Conservation (phyloP, 2,329 filamentous ascomycete species). For the Trichophyton mentagrophytes region DNA sequence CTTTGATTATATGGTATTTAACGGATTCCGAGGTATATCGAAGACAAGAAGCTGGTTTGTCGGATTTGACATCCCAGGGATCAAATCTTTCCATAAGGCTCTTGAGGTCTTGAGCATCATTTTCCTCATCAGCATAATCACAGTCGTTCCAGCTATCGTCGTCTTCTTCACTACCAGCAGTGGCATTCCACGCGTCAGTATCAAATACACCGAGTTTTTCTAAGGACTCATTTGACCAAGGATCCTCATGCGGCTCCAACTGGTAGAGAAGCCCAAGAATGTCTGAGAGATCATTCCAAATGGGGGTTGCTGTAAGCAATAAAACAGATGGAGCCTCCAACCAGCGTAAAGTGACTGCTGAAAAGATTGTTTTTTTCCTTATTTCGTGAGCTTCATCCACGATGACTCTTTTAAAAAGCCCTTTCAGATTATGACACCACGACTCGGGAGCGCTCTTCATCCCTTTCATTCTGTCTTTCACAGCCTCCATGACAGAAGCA, state of each 20-base stretch:
- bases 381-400: slow-evolving; percentile 4
- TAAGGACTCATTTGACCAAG: neutral
- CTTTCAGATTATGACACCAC: neutral
- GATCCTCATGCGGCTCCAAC: neutral
- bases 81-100: neutral
- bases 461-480: neutral
- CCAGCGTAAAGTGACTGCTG: neutral
- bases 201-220: neutral
- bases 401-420: neutral
- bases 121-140: too few relatives aligned
- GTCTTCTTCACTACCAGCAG: neutral
- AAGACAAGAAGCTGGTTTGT: neutral
- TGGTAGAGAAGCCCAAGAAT: neutral
- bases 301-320: neutral
- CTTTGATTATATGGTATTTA: neutral
- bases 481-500: neutral
- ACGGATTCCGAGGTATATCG: neutral
- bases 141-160: too few relatives aligned
- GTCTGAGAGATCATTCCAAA: slow-evolving; percentile 1
- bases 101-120: neutral
- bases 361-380: neutral
- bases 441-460: neutral
- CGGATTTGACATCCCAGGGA: neutral
- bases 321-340: neutral
- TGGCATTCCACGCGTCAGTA: neutral